Conservation (phyloP, 2,329 filamentous ascomycete species). For the Hypoxylon sp. region DNA sequence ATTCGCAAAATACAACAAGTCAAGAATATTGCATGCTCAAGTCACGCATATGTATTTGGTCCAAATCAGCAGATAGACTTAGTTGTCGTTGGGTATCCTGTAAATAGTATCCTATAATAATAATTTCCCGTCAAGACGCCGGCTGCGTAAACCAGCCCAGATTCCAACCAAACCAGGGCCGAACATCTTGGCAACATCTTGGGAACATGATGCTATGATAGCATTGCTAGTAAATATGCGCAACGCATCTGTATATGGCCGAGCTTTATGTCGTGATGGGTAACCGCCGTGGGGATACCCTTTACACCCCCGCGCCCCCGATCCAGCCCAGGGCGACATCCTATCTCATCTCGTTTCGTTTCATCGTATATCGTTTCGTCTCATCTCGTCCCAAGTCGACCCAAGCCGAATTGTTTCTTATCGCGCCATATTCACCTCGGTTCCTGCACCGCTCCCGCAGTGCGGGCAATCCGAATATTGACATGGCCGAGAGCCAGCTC, state of each 20-base stretch:
- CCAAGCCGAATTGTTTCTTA: slow-evolving; percentile 3
- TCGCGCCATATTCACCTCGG: neutral
- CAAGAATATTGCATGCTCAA: neutral
- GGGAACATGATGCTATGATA: too few species aligned
- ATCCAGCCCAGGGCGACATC: slow-evolving; percentile 6
- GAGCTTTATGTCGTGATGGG: slow-evolving; percentile 1
- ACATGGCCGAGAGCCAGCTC: neutral
- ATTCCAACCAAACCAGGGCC: slow-evolving; percentile 23
- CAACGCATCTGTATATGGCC: slow-evolving; percentile 1
- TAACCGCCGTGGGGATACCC: neutral
- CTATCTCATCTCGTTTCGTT: slow-evolving; percentile 3
- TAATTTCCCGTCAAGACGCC: slow-evolving; percentile 5
- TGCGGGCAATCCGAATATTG: neutral
- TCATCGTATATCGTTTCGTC: slow-evolving; percentile 8
- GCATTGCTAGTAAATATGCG: neutral
- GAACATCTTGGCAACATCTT: neutral
- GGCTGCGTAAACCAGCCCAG: slow-evolving; percentile 9
- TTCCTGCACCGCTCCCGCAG: neutral
- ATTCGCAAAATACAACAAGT: neutral
- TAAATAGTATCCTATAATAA: slow-evolving; percentile 22
- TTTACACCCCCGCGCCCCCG: slow-evolving; percentile 1
- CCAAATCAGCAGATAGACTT: slow-evolving; percentile 22
- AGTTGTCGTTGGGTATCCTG: slow-evolving; percentile 33
- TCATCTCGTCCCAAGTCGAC: slow-evolving; percentile 22
- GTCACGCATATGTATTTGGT: neutral